A percentile compares a stretch with the other conserved stretches of the same genome.
Conservation (phyloP, 148 eudicot species). For the Vaccinium macrocarpon region DNA sequence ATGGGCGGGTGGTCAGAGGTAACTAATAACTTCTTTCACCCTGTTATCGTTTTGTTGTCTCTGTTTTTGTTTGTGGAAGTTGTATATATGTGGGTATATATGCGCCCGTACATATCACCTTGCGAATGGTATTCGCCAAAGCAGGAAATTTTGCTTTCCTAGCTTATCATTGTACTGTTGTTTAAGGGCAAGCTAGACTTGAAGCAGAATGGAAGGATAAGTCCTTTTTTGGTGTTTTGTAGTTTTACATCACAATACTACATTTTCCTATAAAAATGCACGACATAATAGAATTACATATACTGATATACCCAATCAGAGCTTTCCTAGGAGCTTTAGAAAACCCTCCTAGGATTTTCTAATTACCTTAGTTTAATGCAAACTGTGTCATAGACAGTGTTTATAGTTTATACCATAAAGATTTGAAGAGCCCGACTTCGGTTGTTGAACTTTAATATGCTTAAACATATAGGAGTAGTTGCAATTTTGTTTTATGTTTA, state of each 20-base stretch:
- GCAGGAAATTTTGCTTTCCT: not conserved
- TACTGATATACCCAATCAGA: not conserved
- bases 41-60: not conserved
- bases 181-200: not conserved
- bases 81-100: not conserved
- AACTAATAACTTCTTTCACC: not conserved
- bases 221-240: not conserved
- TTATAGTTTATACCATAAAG: not conserved
- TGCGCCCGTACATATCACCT: not conserved
- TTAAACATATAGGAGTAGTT: not conserved
- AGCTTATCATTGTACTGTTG: not conserved
- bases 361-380: not conserved
- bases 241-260: not conserved
- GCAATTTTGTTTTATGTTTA: not conserved
- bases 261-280: not conserved
- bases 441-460: not conserved
- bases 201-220: not conserved
- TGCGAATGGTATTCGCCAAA: not conserved
- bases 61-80: not conserved
- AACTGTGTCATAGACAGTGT: not conserved
- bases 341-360: not conserved
- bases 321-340: not conserved
- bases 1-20: slow-evolving; percentile 8
- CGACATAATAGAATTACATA: not conserved
- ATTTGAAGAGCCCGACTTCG: not conserved